phyloP scores from a whole-genome alignment of 345 rosid genomes.

The Sisymbrium irio region DNA sequence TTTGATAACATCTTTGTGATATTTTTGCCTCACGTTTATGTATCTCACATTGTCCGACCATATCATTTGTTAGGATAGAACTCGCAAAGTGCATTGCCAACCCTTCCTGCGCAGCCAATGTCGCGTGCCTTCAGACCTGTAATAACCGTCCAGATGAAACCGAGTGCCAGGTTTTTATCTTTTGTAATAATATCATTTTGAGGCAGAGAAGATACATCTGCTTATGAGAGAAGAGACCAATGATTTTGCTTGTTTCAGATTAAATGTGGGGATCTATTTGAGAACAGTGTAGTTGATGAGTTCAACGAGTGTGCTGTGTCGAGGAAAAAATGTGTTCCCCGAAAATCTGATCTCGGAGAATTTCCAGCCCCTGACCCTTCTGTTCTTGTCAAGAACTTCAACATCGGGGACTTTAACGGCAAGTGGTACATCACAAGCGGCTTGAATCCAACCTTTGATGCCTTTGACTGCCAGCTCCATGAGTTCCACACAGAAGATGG shows the following conservation, averaged over 20 bases:
- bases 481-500: constrained; percentile 70
- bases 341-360: constrained; percentile 82
- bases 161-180: constrained; percentile 79
- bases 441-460: constrained; percentile 84
- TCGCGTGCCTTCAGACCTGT: constrained; percentile 96
- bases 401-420: constrained; percentile 70
- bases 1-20: not conserved
- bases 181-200: not conserved
- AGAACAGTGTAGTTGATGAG: constrained; percentile 77
- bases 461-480: constrained; percentile 84
- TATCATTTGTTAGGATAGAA: constrained; percentile 60
- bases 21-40: not conserved
- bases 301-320: constrained; percentile 95
- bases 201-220: not conserved
- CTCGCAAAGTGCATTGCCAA: constrained; percentile 88
- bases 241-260: constrained; percentile 47
- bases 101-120: constrained; percentile 88
- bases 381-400: constrained; percentile 67
- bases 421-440: constrained; percentile 93
- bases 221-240: not conserved
- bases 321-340: constrained; percentile 86
- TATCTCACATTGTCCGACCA: constrained; percentile 14
- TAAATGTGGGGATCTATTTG: constrained; percentile 93
- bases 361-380: constrained; percentile 84
- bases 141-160: constrained; percentile 92